Percentiles rank a stretch among this genome's conserved stretches.
These are phyloP conservation scores for Candida dubliniensis DNA, from an alignment of 1,139 yeast genomes.

Conservation along the genomic window DNA sequence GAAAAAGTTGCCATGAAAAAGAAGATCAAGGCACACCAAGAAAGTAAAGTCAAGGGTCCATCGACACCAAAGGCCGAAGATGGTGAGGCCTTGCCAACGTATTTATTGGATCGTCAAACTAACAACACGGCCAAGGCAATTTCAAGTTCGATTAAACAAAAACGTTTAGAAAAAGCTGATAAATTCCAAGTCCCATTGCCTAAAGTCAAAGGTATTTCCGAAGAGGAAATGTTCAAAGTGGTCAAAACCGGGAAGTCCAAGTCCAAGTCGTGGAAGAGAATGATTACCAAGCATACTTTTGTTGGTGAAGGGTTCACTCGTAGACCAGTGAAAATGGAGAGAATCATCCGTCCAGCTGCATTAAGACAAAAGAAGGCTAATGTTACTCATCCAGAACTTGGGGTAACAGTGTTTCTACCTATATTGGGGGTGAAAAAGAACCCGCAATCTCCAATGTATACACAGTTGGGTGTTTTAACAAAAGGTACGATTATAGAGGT, in stretches of 20 bases:
- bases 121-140: constrained; percentile 95
- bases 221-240: constrained; percentile 98
- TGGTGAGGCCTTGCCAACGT: constrained; percentile 97
- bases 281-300: constrained; percentile 98
- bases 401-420: constrained; percentile 92
- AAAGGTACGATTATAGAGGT: constrained; percentile 99
- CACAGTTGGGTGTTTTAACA: constrained; percentile 95
- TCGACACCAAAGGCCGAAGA: constrained; percentile 80
- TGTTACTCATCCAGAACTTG: constrained; percentile 96
- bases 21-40: constrained; percentile 97
- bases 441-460: constrained; percentile 98
- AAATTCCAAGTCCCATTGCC: constrained; percentile 96
- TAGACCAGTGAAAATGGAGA: constrained; percentile 96
- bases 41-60: constrained; percentile 81
- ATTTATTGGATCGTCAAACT: constrained; percentile 94
- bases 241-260: constrained; percentile 88
- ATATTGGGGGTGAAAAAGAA: constrained; percentile 95
- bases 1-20: constrained; percentile 99
- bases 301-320: constrained; percentile 99
- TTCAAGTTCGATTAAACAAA: constrained; percentile 91
- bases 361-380: constrained; percentile 98
- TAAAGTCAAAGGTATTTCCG: constrained; percentile 95
- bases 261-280: constrained; percentile 96
- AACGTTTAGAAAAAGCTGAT: constrained; percentile 96
- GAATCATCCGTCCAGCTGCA: constrained; percentile 96